Evolutionary conservation across 805 yeast genomes (phyloP), one percentile per base, ranked within the genome.

Genomic region (Schwanniomyces vanrijiae): DNA sequence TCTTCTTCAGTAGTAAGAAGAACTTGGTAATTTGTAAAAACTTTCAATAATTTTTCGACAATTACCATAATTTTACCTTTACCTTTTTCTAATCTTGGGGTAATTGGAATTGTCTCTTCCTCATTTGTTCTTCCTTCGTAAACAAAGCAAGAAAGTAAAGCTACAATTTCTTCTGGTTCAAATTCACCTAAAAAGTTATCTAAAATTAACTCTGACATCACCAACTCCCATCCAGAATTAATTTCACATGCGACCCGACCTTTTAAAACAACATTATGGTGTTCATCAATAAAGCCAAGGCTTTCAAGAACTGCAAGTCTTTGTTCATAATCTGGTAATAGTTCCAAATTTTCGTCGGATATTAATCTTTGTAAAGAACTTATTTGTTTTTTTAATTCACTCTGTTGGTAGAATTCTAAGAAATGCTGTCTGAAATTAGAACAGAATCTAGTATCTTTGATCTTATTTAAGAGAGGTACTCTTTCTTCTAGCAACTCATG

Each of bases 121-220:
- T 81, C 78, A 31, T 79, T 82, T 19, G 80, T 75, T 14, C 81
- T 76, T 1, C 97, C 98, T 59, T 94, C 97, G 61, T 88, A 94
- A 1, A 94, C 96, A 69, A 94, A 94, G 31, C 88, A 89, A 0
- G 97, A 90, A 26, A 94, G 68, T 42, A 94, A 72, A 0, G 98
- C 98, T n/a, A 91, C 97, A 51, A 94, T 90, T 65, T 94, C 99
- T 60, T 90, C 97, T 0, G 97, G 90, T 52, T 91, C 95, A 61
- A 88, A 91, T 48, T 90, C 95, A 25, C 92, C 96, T 51, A 94
- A 71, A 71, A 92, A 90, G 66, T 94, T 94, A 59, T 92, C 96
- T 56, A 94, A 75, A 14, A 94, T 81, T 45, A 94, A 75, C 65
- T 94, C 99, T 0, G 99, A 92, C 9, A 94, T 64, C 2, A 87